Evolutionary conservation across 202 grass and related monocot genomes (phyloP), one percentile per base, ranked within the genome.

Genomic region (Schoenoplectus tabernaemontani): DNA sequence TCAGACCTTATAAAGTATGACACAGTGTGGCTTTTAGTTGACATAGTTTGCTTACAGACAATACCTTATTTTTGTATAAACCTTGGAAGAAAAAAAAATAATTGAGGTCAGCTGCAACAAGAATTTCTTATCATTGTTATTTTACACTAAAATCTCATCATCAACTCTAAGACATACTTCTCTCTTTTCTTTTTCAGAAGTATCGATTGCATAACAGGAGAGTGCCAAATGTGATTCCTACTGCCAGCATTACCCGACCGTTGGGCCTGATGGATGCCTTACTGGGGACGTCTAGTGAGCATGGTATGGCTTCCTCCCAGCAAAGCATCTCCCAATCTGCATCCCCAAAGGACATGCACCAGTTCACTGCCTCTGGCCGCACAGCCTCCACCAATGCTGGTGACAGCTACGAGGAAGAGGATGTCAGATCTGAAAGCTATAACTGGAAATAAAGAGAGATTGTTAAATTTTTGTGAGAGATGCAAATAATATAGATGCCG

Each of bases 131-230:
- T 84, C 2, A 12, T 59, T 62, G 37, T 57, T 38, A 44, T 54
- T 71, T 43, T 64, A 42, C 69, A 5, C 38, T 59, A 28, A 37
- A 83, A 60, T 86, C 20, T 73, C 47, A 77, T 64, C 32, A 59
- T 86, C 23, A 48, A 41, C 56, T 79, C 30, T 81, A 59, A 53
- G 42, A n/a, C 33, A 61, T 74, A 5, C 16, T 50, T 54, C 38
- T 12, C 3, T 75, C 16, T 63, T 17, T 59, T 48, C 57, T 85
- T 82, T 73, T 85, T 80, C 88, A 99, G 96, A 99, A 99, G 38
- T 99, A 99, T 74, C 86, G 96, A 7, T 74, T 99, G 84, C 92
- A 99, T 81, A 88, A 86, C 79, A 84, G 85, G 81, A 93, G 81
- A 76, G 79, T 76, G 0, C 81, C 77, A 0, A 83, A 84, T 9